Base-by-base conservation (phyloP, 2,329 filamentous ascomycete genomes). In the Domatiomyces catenatus region DNA sequence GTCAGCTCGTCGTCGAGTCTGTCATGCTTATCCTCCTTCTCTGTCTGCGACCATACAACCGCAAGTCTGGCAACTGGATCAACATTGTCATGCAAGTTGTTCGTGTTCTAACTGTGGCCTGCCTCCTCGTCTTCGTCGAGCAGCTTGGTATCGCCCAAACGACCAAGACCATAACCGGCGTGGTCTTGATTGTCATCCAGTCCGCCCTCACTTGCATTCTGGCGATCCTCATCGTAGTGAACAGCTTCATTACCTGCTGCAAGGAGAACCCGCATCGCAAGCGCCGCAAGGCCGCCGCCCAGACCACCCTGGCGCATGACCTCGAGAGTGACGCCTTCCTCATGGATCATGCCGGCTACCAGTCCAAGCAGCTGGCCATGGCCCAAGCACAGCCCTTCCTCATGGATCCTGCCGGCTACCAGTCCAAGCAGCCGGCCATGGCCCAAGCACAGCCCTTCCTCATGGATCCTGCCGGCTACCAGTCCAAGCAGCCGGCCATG, bases 131-230 rank as follows among this genome's bases (percentile, higher is more conserved):
- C 48, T 98, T 96, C 61, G 90, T 96, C 24, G 84, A 96, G 64
- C 83, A 96, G 69, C 80, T 98, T 49, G 86, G 85, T 51, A 83
- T 98, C 59, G 76, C 81, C 5, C 83, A 95, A 67, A 94, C 89
- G 8, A 95, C 90, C 8, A 87, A 95, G 72, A 96, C 92, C 0
- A 79, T 96, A 47, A 90, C 86, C 15, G 92, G 92, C 50, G 79
- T 96, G n/a, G 86, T 88, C 15, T 75, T 98, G 52, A 92, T 96
- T 58, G 86, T 82, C n/a, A 76, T 96, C 4, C 92, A 98, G 68
- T 86, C 86, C 0, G 77, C 82, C 0, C 71, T 98, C 58, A 94
- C 89, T 5, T 88, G 77, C 54, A 67, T 87, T 20, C 74, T 98
- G 51, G 89, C 86, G 2, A 84, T 96, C 48, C 74, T 96, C 26